Evolutionary conservation across 345 rosid species (phyloP), one percentile per base, ranked within the genome.

Genomic region (Populus pruinosa): DNA sequence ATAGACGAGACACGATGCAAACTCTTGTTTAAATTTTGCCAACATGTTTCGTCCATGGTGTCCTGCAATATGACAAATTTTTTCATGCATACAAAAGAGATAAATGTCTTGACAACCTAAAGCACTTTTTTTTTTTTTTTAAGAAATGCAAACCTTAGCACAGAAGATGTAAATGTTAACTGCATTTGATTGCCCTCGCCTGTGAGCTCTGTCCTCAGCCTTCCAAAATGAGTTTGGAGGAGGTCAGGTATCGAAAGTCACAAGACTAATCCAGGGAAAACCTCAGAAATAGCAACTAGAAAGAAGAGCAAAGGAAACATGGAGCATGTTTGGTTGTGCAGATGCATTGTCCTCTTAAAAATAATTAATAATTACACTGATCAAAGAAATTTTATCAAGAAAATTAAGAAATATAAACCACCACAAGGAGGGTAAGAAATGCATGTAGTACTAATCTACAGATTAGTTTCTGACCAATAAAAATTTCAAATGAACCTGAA

Each of bases 191-290:
- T 95, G 99, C 66, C 99, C 99, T 79, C 88, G 88, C 86, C 99
- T 86, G 74, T 93, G 98, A 80, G 94, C 97, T 91, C 98, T 90
- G 80, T 93, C 97, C 86, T 93, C 99, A 72, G 98, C 99, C 99
- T 95, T 83, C 73, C 83, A 82, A 79, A 77, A 76, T 44, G 36
- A 77, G 49, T 38, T 64, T 78, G 16, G 50, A 12, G 50, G 50
- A 14, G 18, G 50, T 47, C 17, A 13, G 16, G 50, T 47, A 47
- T 47, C 4, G 5, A 47, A 47, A 41, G 31, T 70, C 38, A 75
- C 31, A 21, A 76, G 13, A 21, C 56, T 11, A 20, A 36, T 68
- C 38, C 27, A 66, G 2, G n/a, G 47, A 76, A 36, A 64, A 50
- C 49, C 65, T 64, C 13, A 76, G 43, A 67, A 68, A 59, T 35